Base-by-base conservation (phyloP, 2,329 filamentous ascomycete species). In the Endothia cerciana region DNA sequence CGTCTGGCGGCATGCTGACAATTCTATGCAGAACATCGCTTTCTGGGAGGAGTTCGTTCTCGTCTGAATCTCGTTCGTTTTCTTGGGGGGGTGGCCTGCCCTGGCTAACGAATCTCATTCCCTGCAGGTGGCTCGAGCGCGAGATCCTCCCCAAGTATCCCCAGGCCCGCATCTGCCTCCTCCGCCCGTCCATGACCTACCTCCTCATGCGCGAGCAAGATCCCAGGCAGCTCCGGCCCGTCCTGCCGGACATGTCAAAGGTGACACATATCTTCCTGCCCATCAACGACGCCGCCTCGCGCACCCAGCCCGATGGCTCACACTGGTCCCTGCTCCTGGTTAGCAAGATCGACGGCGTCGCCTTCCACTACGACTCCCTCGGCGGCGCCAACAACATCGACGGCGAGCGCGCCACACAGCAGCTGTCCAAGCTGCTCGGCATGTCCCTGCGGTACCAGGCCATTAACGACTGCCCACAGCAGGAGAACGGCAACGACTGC, bases 251-350 rank as follows among this genome's bases (percentile, higher is more conserved):
- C 75, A 96, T 98, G 78, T 81, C 80, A 45, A 85, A 85, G 63
- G 91, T 92, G 51, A 96, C 94, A 4, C 95, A 99, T 78, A 90
- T 97, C 72, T 99, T 99, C 80, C 87, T 99, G 2, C 95, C 95
- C 25, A 90, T 99, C 76, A 98, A 97, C 78, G 94, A 99, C 80
- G 91, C 89, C 72, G 85, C 86, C 57, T 92, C 93, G 71, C 87
- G 91, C 58, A 86, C 84, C 60, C 81, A 90, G 65, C 89, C 93
- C n/a, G 94, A 97, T 79, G 95, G 95, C 47, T 91, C 91, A 3
- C 95, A 99, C 77, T 99, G 95, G 95, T 97, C 93, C 0, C 82
- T 99, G 0, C 87, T 99, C 0, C 86, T 99, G 2, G 94, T 99
- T 40, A 93, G 90, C 15, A 86, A 93, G 49, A 88, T 97, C 60